Evolutionary conservation across 768 basidiomycete genomes (phyloP).

Genomic region (Kwoniella newhampshirensis): DNA sequence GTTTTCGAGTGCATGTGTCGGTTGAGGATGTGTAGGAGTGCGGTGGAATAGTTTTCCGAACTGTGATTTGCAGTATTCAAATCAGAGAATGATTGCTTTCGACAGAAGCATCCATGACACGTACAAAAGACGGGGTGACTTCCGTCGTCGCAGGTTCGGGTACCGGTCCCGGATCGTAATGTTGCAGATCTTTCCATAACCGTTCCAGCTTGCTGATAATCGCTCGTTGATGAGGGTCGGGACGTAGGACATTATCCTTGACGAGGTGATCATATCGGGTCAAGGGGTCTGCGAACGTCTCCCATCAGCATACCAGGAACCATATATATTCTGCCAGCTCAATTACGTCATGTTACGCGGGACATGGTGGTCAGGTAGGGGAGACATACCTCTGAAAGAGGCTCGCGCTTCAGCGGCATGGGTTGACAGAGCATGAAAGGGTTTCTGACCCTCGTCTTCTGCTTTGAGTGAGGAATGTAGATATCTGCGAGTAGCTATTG

Average conservation of each 20-base stretch:
- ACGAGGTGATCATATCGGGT: slow-evolving; percentile 59
- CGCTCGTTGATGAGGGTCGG: slow-evolving; percentile 78
- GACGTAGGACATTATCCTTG: slow-evolving; percentile 60
- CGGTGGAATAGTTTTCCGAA: slow-evolving; percentile 35
- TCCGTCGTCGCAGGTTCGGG: slow-evolving; percentile 54
- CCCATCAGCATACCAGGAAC: no score
- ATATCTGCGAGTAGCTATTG: no score
- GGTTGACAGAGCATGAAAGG: slow-evolving; percentile 7
- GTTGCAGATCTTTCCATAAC: slow-evolving; percentile 68
- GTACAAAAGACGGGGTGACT: slow-evolving; percentile 40
- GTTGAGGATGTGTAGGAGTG: slow-evolving; percentile 17
- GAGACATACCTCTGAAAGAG: slow-evolving; percentile 32
- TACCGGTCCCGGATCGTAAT: slow-evolving; percentile 70
- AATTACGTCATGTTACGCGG: not conserved
- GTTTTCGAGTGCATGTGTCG: slow-evolving; percentile 56
- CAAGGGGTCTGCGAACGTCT: slow-evolving; percentile 49
- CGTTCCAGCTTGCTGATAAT: slow-evolving; percentile 80
- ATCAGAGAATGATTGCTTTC: not conserved
- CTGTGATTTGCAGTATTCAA: slow-evolving; percentile 8
- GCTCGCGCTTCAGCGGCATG: slow-evolving; percentile 26
- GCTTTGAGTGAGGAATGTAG: no score
- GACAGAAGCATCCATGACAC: slow-evolving; percentile 4
- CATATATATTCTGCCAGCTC: no score
- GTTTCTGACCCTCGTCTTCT: not conserved
- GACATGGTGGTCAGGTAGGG: not conserved